phyloP scores from a whole-genome alignment of 2,329 filamentous ascomycete genomes.

The Colletotrichum noveboracense region DNA sequence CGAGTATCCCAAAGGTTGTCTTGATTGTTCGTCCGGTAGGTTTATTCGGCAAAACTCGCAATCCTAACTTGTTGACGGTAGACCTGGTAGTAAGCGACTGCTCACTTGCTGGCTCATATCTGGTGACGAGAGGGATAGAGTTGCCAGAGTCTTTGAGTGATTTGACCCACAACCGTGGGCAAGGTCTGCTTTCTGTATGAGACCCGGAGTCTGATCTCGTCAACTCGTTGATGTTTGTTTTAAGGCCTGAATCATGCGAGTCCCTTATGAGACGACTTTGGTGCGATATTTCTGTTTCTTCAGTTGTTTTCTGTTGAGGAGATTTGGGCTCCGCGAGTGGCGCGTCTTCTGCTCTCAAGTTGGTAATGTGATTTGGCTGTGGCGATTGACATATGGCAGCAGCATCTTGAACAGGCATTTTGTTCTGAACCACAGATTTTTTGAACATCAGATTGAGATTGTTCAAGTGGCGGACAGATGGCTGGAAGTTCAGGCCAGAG shows the following conservation, averaged over 20 bases:
- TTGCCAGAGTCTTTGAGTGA: neutral
- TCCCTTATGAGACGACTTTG: neutral
- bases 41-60: neutral
- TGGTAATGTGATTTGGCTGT: neutral
- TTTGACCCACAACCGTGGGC: neutral
- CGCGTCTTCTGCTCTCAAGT: neutral
- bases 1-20: neutral
- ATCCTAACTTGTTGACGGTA: neutral
- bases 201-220: fast-evolving
- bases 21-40: neutral
- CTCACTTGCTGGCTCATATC: neutral
- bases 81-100: neutral
- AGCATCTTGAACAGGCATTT: neutral
- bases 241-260: neutral
- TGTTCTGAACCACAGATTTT: neutral
- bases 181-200: fast-evolving
- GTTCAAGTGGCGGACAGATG: neutral
- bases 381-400: neutral
- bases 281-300: no score
- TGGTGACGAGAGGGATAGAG: neutral
- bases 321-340: fast-evolving
- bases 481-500: neutral
- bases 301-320: fast-evolving
- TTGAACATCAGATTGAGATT: neutral
- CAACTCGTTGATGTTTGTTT: fast-evolving